Base-by-base conservation (phyloP, 2,329 filamentous ascomycete species). In the Hawksworthiomyces lignivorus region DNA sequence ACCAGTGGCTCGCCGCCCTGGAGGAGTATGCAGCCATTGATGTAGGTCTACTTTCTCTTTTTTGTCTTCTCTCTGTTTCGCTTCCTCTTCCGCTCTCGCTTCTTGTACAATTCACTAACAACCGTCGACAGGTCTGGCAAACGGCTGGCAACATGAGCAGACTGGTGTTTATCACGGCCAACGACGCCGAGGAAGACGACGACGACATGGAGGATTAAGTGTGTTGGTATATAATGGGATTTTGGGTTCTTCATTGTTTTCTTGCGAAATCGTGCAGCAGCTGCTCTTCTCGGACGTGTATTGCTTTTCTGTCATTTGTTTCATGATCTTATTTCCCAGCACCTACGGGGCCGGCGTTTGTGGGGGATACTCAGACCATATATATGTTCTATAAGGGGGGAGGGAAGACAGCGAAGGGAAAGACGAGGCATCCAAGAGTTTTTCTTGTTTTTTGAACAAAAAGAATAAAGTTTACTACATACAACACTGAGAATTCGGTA, bases 21-120 rank as follows among this genome's bases (percentile, higher is more conserved):
- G 83, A 95, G 48, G 90, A 95, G 68, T 97, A 98, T 64, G 82
- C 86, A 3, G 70, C 77, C 51, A 67, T 94, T 47, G 85, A 95
- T 69, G 92, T 97, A 70, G 87, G 89, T 82, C 50, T 56, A 42
- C 3, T 29, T 10, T 15, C 19, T 5, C 22, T 19, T 11, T 28
- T 1, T 11, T 26, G 5, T 26, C n/a, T 12, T 10, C 21, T 14
- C 33, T 9, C n/a, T 19, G 33, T 19, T 37, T 21, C 31, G 17
- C 39, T 19, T 39, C 28, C 30, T 20, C 3, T 36, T 27, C 30
- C 11, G 4, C 32, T 22, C 12, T 20, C 26, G 22, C 24, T 33
- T 40, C 4, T 27, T 26, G 19, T 34, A 14, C 9, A 33, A 43
- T 41, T 11, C 1, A 22, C 10, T 15, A 14, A 29, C 17, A 36